Conservation (phyloP, 169 alveolate species). For the Eimeria brunetti region DNA sequence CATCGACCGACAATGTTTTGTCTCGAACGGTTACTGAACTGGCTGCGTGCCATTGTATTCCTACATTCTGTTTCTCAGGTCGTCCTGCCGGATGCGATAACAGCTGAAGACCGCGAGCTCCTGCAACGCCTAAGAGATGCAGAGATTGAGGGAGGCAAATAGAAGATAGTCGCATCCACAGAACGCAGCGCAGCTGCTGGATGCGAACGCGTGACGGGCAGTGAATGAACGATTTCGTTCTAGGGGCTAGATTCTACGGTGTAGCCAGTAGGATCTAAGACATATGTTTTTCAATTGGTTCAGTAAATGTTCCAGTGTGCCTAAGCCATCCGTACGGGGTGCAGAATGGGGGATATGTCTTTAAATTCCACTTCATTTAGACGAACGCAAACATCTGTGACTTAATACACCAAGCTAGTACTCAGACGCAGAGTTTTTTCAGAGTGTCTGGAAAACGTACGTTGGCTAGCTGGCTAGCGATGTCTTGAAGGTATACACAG, state of each 20-base stretch:
- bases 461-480: not conserved
- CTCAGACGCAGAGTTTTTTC: not conserved
- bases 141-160: not conserved
- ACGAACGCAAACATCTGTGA: not conserved
- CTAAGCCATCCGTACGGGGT: not conserved
- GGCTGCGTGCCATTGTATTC: not conserved
- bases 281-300: not conserved
- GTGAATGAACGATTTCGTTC: not conserved
- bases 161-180: not conserved
- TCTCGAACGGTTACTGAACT: not conserved
- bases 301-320: not conserved
- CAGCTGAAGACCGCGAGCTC: constrained; percentile 37
- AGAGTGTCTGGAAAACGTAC: not conserved
- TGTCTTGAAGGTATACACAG: not conserved
- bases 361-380: not conserved
- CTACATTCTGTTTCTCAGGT: constrained; percentile 14
- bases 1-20: not conserved
- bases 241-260: not conserved
- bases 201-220: not conserved
- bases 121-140: constrained; percentile 31
- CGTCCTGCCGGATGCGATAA: not conserved
- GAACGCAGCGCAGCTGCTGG: not conserved
- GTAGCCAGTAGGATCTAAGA: not conserved
- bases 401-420: not conserved
- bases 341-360: not conserved